phyloP scores from a whole-genome alignment of 2,329 filamentous ascomycete genomes.

The Apiospora rasikravindrae region DNA sequence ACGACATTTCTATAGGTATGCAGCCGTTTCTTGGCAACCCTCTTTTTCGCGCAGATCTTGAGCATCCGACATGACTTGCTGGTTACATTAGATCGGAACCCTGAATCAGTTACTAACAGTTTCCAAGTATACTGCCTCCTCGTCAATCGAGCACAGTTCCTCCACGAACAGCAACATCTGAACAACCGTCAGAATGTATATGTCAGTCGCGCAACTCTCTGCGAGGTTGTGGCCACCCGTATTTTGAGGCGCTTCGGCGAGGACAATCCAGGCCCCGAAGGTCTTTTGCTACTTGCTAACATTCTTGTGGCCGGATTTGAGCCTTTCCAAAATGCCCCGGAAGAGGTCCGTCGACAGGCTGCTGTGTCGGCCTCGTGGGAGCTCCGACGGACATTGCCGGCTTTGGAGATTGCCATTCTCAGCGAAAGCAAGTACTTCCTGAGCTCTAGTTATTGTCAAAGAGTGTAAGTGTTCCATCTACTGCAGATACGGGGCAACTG shows the following conservation, averaged over 20 bases:
- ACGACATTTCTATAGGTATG: slow-evolving; percentile 78
- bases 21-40: slow-evolving; percentile 18
- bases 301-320: slow-evolving; percentile 84
- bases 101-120: slow-evolving; percentile 23
- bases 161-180: slow-evolving; percentile 77
- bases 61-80: slow-evolving; percentile 4
- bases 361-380: slow-evolving; percentile 54
- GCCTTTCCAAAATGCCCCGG: slow-evolving; percentile 82
- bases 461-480: slow-evolving; percentile 56
- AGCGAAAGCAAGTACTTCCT: slow-evolving; percentile 82
- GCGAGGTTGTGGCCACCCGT: slow-evolving; percentile 79
- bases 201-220: slow-evolving; percentile 76
- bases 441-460: slow-evolving; percentile 78
- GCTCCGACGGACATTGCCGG: slow-evolving; percentile 68
- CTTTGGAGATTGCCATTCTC: slow-evolving; percentile 82
- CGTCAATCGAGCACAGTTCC: slow-evolving; percentile 80
- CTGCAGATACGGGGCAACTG: background rate
- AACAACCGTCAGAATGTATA: slow-evolving; percentile 83
- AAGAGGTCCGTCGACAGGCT: slow-evolving; percentile 65
- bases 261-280: slow-evolving; percentile 72
- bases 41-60: background rate
- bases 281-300: slow-evolving; percentile 75
- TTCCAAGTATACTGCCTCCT: slow-evolving; percentile 77
- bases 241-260: slow-evolving; percentile 81
- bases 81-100: background rate